These are phyloP conservation scores for Fraxinus sp. DNA, from an alignment of 305 asterid genomes.

Conservation along the genomic window DNA sequence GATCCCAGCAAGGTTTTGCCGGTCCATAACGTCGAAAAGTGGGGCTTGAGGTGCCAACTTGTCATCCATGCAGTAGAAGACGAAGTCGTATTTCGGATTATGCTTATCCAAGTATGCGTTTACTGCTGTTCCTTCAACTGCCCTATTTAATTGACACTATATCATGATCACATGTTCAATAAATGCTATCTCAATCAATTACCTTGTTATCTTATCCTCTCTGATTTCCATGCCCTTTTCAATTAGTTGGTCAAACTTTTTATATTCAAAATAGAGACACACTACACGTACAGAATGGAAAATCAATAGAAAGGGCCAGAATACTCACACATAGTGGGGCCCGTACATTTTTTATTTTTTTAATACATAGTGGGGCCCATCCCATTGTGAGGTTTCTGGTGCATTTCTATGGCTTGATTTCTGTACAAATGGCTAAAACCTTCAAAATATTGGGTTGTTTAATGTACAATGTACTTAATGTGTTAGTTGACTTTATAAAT, in stretches of 20 bases:
- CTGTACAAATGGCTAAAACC: too few relatives aligned
- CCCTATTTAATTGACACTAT: background rate
- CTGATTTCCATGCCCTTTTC: background rate
- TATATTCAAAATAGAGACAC: background rate
- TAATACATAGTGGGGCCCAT: too few relatives aligned
- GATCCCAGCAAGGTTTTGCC: background rate
- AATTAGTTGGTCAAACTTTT: background rate
- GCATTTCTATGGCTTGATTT: too few relatives aligned
- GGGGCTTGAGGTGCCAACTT: background rate
- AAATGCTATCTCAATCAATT: background rate
- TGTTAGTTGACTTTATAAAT: background rate
- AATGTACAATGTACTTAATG: background rate
- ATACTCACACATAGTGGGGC: too few relatives aligned
- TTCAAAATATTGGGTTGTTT: background rate
- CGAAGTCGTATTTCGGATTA: background rate
- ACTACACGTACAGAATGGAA: too few relatives aligned
- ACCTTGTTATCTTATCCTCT: background rate
- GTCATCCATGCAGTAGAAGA: background rate
- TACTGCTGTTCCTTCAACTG: background rate
- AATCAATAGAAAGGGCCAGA: too few relatives aligned
- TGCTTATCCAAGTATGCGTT: background rate
- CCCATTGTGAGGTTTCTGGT: too few relatives aligned
- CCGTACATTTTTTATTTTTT: too few relatives aligned
- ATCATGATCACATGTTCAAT: background rate
- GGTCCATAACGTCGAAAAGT: background rate